These are phyloP conservation scores for Isatis lusitanica DNA, from an alignment of 441 rosid species.

Conservation along the genomic window DNA sequence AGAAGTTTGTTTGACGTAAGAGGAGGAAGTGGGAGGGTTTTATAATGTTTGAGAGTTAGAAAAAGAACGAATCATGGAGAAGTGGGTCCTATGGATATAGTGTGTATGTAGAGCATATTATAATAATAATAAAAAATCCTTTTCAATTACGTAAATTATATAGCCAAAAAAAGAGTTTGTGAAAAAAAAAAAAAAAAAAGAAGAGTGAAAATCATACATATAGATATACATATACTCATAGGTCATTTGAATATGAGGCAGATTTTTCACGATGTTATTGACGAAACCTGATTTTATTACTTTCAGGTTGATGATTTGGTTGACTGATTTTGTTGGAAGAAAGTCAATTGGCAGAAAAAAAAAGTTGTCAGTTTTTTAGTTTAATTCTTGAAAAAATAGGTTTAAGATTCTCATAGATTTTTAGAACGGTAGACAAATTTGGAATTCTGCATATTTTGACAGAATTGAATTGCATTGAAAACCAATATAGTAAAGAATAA, in stretches of 20 bases:
- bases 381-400: too few relatives aligned
- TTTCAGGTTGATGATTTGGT: neutral
- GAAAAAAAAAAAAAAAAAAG: too few relatives aligned
- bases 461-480: too few relatives aligned
- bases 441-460: too few relatives aligned
- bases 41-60: slow-evolving; percentile 45
- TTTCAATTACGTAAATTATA: neutral
- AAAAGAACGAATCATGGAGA: neutral
- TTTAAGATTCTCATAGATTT: too few relatives aligned
- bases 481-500: too few relatives aligned
- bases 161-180: too few relatives aligned
- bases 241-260: neutral
- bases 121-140: neutral
- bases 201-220: neutral
- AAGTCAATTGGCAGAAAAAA: too few relatives aligned
- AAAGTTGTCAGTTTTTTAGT: too few relatives aligned
- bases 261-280: neutral
- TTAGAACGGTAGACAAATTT: too few relatives aligned
- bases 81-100: slow-evolving; percentile 6
- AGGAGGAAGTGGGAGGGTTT: slow-evolving; percentile 44
- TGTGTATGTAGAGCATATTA: neutral
- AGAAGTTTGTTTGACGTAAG: slow-evolving; percentile 29
- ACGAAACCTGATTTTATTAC: neutral
- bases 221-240: too few relatives aligned
- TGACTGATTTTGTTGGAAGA: too few relatives aligned